phyloP scores from a whole-genome alignment of 2,329 filamentous ascomycete species.

The Alternaria hordeiaustralica region DNA sequence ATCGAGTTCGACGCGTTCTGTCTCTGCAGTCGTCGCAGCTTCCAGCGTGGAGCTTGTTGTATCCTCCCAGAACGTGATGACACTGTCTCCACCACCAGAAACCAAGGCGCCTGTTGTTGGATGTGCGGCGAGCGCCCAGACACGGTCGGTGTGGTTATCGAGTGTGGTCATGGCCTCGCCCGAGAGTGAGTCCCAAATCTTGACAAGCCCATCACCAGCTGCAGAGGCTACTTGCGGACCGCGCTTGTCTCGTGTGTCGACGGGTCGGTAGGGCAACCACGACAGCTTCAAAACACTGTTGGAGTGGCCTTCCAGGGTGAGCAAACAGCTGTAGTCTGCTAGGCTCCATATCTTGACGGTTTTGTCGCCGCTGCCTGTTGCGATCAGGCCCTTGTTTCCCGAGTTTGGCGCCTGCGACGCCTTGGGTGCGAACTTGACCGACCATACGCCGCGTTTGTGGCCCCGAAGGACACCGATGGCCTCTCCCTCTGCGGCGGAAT shows the following conservation, averaged over 20 bases:
- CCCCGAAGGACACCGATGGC: constrained; percentile 89
- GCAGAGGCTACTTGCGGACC: constrained; percentile 81
- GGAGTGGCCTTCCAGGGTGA: constrained; percentile 95
- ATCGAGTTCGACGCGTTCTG: constrained; percentile 87
- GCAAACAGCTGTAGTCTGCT: constrained; percentile 86
- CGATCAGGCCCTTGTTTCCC: constrained; percentile 76
- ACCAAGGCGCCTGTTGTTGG: constrained; percentile 71
- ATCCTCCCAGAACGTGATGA: constrained; percentile 94
- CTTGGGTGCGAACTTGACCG: constrained; percentile 84
- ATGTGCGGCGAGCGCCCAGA: constrained; percentile 85
- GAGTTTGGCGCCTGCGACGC: constrained; percentile 68
- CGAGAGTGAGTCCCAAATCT: constrained; percentile 89
- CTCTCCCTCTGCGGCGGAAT: constrained; percentile 88
- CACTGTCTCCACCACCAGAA: constrained; percentile 90
- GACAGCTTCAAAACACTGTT: constrained; percentile 93
- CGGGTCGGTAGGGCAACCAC: constrained; percentile 70
- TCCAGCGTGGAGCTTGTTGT: constrained; percentile 82
- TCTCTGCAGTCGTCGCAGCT: constrained; percentile 74
- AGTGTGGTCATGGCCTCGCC: constrained; percentile 88
- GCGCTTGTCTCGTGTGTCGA: constrained; percentile 57
- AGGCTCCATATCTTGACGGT: constrained; percentile 95
- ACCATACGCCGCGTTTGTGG: constrained; percentile 95
- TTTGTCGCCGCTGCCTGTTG: constrained; percentile 95
- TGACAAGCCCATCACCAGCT: constrained; percentile 92
- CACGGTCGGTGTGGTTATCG: constrained; percentile 95